Evolutionary conservation across 1,139 yeast species (phyloP).

Genomic region (Zygosaccharomyces sapae): DNA sequence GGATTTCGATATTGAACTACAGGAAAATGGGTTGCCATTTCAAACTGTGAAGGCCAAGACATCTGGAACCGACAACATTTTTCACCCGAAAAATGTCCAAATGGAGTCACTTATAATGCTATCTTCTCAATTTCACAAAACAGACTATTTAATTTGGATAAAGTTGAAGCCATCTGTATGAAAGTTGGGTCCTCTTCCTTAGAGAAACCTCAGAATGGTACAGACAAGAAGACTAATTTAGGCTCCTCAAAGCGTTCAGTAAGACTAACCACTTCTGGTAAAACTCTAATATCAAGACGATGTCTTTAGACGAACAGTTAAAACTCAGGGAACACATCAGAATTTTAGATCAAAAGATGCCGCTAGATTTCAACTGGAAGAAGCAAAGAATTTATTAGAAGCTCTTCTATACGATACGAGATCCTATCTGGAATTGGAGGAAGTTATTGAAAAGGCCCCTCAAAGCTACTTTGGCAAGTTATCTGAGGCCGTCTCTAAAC

Average conservation of each 20-base stretch:
- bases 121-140: constrained; percentile 48
- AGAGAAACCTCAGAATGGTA: constrained; percentile 12
- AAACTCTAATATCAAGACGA: constrained; percentile 46
- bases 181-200: constrained; percentile 11
- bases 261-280: constrained; percentile 26
- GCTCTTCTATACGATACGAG: constrained; percentile 56
- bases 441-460: constrained; percentile 39
- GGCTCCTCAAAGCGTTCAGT: constrained; percentile 19
- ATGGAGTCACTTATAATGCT: constrained; percentile 44
- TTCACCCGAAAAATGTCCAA: constrained; percentile 43
- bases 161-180: constrained; percentile 44
- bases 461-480: constrained; percentile 40
- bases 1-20: constrained; percentile 44
- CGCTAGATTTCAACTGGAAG: constrained; percentile 46
- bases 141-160: constrained; percentile 47
- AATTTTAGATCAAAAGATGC: constrained; percentile 41
- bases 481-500: constrained; percentile 43
- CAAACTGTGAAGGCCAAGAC: constrained; percentile 38
- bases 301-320: constrained; percentile 42
- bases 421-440: constrained; percentile 48
- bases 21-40: constrained; percentile 52
- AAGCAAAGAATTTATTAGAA: constrained; percentile 53
- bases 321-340: constrained; percentile 28
- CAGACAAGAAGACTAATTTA: constrained; percentile 7
- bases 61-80: constrained; percentile 33